Conservation (phyloP, 1,284 basidiomycete species). For the Cryptococcus floricola region DNA sequence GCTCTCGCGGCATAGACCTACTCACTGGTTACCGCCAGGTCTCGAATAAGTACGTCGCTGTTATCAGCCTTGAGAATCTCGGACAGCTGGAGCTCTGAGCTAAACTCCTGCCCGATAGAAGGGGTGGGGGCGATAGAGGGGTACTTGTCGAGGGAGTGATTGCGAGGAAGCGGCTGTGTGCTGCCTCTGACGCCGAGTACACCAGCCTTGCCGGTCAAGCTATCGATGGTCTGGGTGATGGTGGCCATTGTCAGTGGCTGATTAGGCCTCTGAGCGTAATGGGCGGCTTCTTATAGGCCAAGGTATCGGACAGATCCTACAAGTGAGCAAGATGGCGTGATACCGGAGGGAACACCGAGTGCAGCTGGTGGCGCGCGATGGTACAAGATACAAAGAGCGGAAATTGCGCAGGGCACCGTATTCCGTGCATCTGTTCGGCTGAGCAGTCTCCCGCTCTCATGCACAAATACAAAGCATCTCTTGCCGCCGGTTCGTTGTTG, state of each 20-base stretch:
- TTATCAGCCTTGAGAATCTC: conserved; percentile 49
- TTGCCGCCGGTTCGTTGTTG: too few species aligned
- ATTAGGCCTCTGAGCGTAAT: too few species aligned
- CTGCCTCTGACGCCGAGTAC: conserved; percentile 4
- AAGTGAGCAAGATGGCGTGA: too few species aligned
- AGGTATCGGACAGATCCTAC: too few species aligned
- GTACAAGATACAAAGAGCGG: too few species aligned
- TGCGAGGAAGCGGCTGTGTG: conserved; percentile 2
- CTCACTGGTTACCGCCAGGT: conserved; percentile 55
- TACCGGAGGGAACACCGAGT: too few species aligned
- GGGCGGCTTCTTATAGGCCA: too few species aligned
- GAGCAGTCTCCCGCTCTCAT: too few species aligned
- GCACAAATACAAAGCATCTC: not conserved
- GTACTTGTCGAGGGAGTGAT: conserved; percentile 6
- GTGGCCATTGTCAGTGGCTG: not conserved
- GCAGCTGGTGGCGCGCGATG: too few species aligned
- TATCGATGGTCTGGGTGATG: conserved; percentile 1
- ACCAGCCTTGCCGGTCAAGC: conserved; percentile 1
- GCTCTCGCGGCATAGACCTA: not conserved
- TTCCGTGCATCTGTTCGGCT: too few species aligned
- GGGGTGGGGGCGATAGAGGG: conserved; percentile 31
- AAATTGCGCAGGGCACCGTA: too few species aligned
- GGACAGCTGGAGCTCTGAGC: conserved; percentile 47
- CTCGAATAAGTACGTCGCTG: conserved; percentile 52
- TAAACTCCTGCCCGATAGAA: conserved; percentile 44